These are phyloP conservation scores for Mortierella alpina DNA, from an alignment of 192 early-diverging fungal species.

Conservation along the genomic window DNA sequence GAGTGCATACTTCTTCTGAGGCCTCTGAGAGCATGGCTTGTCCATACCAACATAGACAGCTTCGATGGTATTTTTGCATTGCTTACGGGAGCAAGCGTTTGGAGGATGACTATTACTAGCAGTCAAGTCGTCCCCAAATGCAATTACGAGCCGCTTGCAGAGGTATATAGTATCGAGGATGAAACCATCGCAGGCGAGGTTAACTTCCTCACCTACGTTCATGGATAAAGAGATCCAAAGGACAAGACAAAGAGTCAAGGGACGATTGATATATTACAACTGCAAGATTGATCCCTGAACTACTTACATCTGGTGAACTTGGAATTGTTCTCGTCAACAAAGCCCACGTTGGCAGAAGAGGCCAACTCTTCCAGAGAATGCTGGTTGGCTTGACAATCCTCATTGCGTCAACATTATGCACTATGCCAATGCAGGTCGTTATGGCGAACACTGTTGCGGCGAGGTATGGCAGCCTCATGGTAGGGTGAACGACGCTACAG, in stretches of 20 bases:
- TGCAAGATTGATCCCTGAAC: background rate
- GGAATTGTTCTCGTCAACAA: background rate
- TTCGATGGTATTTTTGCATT: background rate
- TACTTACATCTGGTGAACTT: constrained; percentile 5
- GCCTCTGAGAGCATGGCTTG: background rate
- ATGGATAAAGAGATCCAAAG: background rate
- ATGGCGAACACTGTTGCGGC: constrained; percentile 11
- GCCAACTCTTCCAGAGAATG: background rate
- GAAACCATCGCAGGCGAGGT: background rate
- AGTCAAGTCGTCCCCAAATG: background rate
- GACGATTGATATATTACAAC: background rate
- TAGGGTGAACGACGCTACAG: background rate
- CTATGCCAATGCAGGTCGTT: constrained; percentile 1
- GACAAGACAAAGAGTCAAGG: background rate
- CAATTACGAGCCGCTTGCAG: constrained; percentile 4
- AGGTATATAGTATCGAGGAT: constrained; percentile 1
- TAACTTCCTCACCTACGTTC: constrained; percentile 6
- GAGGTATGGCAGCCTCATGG: constrained; percentile 15
- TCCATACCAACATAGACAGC: background rate
- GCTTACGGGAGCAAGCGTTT: background rate
- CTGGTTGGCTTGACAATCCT: background rate
- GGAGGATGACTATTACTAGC: background rate
- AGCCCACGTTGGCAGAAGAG: background rate
- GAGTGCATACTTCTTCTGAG: background rate
- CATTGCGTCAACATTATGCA: background rate